Percentiles rank a stretch among this genome's conserved stretches.
phyloP scores from a whole-genome alignment of 805 yeast genomes.

The Metschnikowia orientalis region DNA sequence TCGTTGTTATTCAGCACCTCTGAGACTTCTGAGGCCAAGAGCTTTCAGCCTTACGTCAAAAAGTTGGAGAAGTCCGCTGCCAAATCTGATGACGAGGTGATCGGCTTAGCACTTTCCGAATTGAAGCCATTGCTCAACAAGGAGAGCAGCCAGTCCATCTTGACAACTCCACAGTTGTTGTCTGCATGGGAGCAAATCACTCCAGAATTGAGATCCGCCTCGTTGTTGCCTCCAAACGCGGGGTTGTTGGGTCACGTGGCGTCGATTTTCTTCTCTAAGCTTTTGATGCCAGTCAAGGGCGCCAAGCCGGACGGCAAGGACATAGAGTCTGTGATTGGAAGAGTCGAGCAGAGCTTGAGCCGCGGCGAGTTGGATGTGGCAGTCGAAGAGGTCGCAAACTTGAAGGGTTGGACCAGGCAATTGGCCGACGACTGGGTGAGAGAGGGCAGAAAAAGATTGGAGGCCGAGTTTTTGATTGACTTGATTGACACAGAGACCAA shows the following conservation, averaged over 20 bases:
- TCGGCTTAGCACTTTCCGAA: conserved; percentile 29
- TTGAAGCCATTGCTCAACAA: conserved; percentile 33
- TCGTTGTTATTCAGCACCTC: conserved; percentile 23
- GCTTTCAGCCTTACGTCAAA: conserved; percentile 38
- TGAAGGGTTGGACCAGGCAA: conserved; percentile 90
- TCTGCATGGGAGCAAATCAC: conserved; percentile 75
- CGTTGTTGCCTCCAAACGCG: conserved; percentile 90
- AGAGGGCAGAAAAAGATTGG: conserved; percentile 86
- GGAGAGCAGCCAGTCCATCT: conserved; percentile 48
- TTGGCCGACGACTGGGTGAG: conserved; percentile 88
- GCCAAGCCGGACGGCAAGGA: conserved; percentile 70
- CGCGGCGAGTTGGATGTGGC: conserved; percentile 81
- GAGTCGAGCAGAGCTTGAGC: conserved; percentile 70
- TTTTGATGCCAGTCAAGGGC: conserved; percentile 76
- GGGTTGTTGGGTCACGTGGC: conserved; percentile 90
- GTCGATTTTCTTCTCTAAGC: conserved; percentile 69
- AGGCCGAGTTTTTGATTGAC: conserved; percentile 74
- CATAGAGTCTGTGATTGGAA: conserved; percentile 81
- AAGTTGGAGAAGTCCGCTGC: conserved; percentile 22
- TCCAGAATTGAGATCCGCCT: conserved; percentile 84
- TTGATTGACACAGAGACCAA: conserved; percentile 63
- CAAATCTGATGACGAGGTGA: conserved; percentile 30
- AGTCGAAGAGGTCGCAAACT: conserved; percentile 82
- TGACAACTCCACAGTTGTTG: conserved; percentile 73
- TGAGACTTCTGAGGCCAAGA: conserved; percentile 23